phyloP scores from a whole-genome alignment of 2,329 filamentous ascomycete species.

The Aplosporella prunicola region DNA sequence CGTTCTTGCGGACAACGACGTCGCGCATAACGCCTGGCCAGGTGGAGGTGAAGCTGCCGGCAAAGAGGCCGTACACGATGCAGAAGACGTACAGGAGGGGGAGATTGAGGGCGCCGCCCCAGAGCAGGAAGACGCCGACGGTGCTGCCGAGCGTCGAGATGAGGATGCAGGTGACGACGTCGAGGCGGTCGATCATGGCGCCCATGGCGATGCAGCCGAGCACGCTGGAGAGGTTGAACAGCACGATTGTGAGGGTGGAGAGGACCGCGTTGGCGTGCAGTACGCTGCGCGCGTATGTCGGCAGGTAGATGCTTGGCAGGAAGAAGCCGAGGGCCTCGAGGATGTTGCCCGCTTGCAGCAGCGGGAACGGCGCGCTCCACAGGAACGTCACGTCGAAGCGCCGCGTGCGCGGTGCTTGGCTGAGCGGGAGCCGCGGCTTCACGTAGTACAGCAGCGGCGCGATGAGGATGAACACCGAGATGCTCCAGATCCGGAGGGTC shows the following conservation, averaged over 20 bases:
- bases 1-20: slow-evolving; percentile 15
- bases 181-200: slow-evolving; percentile 32
- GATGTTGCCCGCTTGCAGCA: slow-evolving; percentile 27
- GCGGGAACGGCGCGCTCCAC: slow-evolving; percentile 20
- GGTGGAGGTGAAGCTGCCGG: slow-evolving; percentile 19
- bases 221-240: slow-evolving; percentile 28
- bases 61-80: slow-evolving; percentile 28
- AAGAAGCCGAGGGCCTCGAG: slow-evolving; percentile 32
- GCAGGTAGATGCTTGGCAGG: slow-evolving; percentile 31
- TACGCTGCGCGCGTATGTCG: slow-evolving; percentile 22
- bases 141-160: slow-evolving; percentile 34
- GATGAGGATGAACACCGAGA: slow-evolving; percentile 22
- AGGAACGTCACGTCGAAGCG: slow-evolving; percentile 25
- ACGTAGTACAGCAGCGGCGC: slow-evolving; percentile 25
- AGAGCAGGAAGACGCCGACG: slow-evolving; percentile 35
- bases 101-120: slow-evolving; percentile 36
- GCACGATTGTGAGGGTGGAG: slow-evolving; percentile 25
- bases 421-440: slow-evolving; percentile 24
- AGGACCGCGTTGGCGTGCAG: slow-evolving; percentile 18
- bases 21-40: slow-evolving; percentile 21
- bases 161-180: slow-evolving; percentile 32
- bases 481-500: slow-evolving; percentile 32
- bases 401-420: slow-evolving; percentile 13
- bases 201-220: slow-evolving; percentile 29
- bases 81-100: slow-evolving; percentile 24